phyloP scores from a whole-genome alignment of 2,329 filamentous ascomycete genomes.

The Gliomastix tumulicola region DNA sequence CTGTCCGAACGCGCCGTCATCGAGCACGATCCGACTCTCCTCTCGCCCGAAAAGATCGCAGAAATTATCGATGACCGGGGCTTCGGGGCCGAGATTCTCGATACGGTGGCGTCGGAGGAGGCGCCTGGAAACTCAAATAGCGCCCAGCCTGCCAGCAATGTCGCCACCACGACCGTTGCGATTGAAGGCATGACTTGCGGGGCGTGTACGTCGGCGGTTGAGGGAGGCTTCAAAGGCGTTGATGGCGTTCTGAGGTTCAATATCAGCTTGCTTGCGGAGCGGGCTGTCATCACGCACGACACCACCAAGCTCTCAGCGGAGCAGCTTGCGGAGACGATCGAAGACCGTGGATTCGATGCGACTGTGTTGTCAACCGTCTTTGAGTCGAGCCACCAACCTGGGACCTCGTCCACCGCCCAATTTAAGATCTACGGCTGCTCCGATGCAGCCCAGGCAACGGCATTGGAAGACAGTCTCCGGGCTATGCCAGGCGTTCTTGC shows the following conservation, averaged over 20 bases:
- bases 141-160: conserved; percentile 27
- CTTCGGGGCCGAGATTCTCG: conserved; percentile 73
- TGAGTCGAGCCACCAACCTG: conserved; percentile 46
- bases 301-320: conserved; percentile 61
- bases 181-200: conserved; percentile 98
- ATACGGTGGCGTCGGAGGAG: conserved; percentile 45
- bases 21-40: conserved; percentile 60
- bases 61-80: conserved; percentile 64
- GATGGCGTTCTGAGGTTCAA: conserved; percentile 84
- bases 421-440: conserved; percentile 79
- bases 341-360: conserved; percentile 85
- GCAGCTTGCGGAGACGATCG: conserved; percentile 74
- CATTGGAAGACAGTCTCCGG: conserved; percentile 62
- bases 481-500: conserved; percentile 64
- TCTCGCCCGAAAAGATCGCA: conserved; percentile 45
- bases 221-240: conserved; percentile 70
- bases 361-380: conserved; percentile 70
- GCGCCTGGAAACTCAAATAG: conserved; percentile 6
- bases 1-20: conserved; percentile 81
- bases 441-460: conserved; percentile 63
- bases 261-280: conserved; percentile 87
- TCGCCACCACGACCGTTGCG: conserved; percentile 73
- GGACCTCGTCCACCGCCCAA: conserved; percentile 51
- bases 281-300: conserved; percentile 83
- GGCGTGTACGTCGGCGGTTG: conserved; percentile 87